Percentiles rank a stretch among this genome's conserved stretches.
Conservation (phyloP, 1,139 yeast species). For the Suhomyces bribrorum region DNA sequence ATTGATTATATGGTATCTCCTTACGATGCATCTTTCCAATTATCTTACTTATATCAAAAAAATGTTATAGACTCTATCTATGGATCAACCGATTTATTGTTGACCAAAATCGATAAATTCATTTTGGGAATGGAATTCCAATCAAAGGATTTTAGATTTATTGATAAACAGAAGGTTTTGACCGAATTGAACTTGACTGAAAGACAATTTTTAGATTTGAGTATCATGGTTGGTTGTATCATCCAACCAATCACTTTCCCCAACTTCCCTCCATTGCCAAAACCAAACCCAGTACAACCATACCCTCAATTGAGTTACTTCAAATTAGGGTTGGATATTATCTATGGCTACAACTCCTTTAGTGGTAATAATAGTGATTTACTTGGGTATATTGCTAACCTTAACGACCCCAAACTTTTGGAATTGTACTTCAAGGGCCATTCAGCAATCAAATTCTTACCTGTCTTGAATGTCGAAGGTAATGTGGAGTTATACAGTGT, state of each 20-base stretch:
- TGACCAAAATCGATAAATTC: slow-evolving; percentile 67
- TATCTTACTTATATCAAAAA: slow-evolving; percentile 64
- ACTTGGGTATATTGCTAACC: slow-evolving; percentile 37
- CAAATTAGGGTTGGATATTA: slow-evolving; percentile 44
- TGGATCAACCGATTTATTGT: slow-evolving; percentile 79
- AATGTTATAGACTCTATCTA: slow-evolving; percentile 71
- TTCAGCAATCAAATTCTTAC: slow-evolving; percentile 51
- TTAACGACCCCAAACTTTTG: slow-evolving; percentile 40
- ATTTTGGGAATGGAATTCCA: slow-evolving; percentile 72
- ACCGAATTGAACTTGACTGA: slow-evolving; percentile 59
- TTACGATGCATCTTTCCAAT: slow-evolving; percentile 77
- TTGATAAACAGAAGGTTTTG: slow-evolving; percentile 61
- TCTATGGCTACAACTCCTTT: slow-evolving; percentile 39
- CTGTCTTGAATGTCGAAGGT: slow-evolving; percentile 72
- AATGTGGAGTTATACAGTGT: slow-evolving; percentile 57
- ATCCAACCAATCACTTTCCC: slow-evolving; percentile 69
- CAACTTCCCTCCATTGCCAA: slow-evolving; percentile 54
- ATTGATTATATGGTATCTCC: slow-evolving; percentile 81
- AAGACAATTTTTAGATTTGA: slow-evolving; percentile 72
- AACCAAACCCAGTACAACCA: slow-evolving; percentile 45
- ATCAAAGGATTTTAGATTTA: slow-evolving; percentile 62
- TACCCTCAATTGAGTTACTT: slow-evolving; percentile 46
- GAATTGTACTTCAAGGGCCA: slow-evolving; percentile 44
- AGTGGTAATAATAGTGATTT: slow-evolving; percentile 33
- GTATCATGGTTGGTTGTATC: slow-evolving; percentile 76